phyloP scores from a whole-genome alignment of 768 basidiomycete genomes.

The Boletus bicolor region DNA sequence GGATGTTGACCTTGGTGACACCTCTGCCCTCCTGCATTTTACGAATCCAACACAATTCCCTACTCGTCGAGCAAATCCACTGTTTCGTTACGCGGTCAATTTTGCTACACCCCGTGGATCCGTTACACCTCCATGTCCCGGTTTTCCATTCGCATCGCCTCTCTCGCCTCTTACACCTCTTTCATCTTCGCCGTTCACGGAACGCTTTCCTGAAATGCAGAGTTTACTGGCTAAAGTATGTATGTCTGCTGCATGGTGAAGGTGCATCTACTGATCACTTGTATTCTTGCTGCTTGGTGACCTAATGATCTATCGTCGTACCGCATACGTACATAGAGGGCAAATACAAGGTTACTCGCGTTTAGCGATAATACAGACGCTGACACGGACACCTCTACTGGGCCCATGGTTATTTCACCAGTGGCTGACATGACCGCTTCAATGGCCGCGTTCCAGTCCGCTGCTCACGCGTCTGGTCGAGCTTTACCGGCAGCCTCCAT shows the following conservation, averaged over 20 bases:
- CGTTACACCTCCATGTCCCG: not conserved
- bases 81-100: constrained; percentile 26
- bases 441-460: not conserved
- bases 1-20: constrained; percentile 23
- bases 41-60: constrained; percentile 13
- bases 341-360: not conserved
- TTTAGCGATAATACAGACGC: not conserved
- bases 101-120: constrained; percentile 26
- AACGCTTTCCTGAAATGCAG: constrained; percentile 7
- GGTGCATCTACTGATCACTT: not conserved
- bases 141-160: constrained; percentile 15
- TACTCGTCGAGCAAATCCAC: constrained; percentile 7
- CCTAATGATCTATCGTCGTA: not conserved
- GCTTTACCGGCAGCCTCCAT: not conserved
- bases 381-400: not conserved
- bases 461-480: not conserved
- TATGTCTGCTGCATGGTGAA: constrained; percentile 9
- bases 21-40: constrained; percentile 21
- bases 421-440: constrained; percentile 4
- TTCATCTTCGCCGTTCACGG: constrained; percentile 42
- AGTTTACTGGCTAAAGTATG: constrained; percentile 21
- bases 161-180: constrained; percentile 51
- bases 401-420: not conserved
- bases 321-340: not conserved
- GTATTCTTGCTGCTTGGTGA: not conserved